Evolutionary conservation across 768 basidiomycete species (phyloP).

Genomic region (Leucosporidium scottii): DNA sequence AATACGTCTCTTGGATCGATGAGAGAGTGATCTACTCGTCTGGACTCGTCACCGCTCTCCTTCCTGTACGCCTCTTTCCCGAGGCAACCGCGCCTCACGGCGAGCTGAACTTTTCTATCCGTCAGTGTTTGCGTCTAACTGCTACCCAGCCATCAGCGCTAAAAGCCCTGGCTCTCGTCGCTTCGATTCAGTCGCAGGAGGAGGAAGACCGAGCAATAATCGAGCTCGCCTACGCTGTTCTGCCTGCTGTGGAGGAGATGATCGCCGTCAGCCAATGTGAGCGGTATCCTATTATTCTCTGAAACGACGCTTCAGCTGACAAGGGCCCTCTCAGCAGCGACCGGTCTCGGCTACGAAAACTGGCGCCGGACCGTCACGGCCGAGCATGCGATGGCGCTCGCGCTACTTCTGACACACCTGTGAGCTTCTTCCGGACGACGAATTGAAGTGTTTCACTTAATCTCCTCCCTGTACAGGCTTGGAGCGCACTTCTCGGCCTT

Average conservation of each 20-base stretch:
- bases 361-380: background rate
- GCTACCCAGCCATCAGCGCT: background rate
- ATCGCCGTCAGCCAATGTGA: background rate
- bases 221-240: background rate
- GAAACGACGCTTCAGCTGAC: background rate
- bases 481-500: background rate
- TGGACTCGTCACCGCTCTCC: background rate
- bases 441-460: background rate
- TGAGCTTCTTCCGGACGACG: background rate
- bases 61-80: background rate
- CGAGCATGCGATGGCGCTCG: background rate
- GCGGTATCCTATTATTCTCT: rapidly evolving
- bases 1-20: background rate
- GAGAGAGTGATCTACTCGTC: background rate
- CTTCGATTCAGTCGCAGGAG: background rate
- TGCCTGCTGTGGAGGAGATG: background rate
- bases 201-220: background rate
- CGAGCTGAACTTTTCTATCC: no score
- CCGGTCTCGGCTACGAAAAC: background rate
- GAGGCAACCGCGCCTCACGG: no score
- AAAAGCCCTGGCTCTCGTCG: background rate
- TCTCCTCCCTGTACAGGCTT: background rate
- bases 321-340: background rate
- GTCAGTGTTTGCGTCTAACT: background rate
- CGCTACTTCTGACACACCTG: background rate